phyloP scores from a whole-genome alignment of 345 rosid genomes.

The Moricandia moricandioides region DNA sequence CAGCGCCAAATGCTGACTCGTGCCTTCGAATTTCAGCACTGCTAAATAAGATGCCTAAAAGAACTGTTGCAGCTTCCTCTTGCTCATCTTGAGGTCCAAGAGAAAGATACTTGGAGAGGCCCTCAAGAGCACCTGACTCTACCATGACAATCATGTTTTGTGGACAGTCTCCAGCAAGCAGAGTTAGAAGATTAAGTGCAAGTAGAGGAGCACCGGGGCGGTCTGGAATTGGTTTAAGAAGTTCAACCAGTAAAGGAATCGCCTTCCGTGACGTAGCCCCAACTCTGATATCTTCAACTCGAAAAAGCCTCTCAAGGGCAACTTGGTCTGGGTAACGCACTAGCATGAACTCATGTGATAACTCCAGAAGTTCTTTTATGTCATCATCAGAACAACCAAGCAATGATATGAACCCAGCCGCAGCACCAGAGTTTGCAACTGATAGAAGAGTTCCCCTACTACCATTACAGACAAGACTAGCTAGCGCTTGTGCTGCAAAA shows the following conservation, averaged over 20 bases:
- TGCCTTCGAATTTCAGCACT: conserved; percentile 94
- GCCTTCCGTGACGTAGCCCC: conserved; percentile 99
- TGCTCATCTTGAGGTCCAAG: conserved; percentile 98
- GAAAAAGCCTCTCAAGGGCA: conserved; percentile 96
- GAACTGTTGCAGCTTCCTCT: conserved; percentile 97
- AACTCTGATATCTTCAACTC: conserved; percentile 96
- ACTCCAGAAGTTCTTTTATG: conserved; percentile 71
- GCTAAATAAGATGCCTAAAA: conserved; percentile 80
- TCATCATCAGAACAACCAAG: conserved; percentile 97
- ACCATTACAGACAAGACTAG: conserved; percentile 93
- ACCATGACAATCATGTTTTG: conserved; percentile 92
- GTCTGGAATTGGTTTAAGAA: conserved; percentile 98
- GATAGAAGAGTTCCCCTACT: conserved; percentile 96
- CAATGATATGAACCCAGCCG: conserved; percentile 83
- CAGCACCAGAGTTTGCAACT: conserved; percentile 96
- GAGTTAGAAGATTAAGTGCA: conserved; percentile 81
- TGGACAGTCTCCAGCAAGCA: conserved; percentile 89
- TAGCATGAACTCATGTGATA: conserved; percentile 78
- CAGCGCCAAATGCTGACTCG: conserved; percentile 90
- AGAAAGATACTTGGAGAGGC: conserved; percentile 88
- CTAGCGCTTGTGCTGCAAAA: conserved; percentile 96
- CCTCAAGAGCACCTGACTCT: conserved; percentile 96
- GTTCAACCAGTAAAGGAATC: conserved; percentile 93
- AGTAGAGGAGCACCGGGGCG: conserved; percentile 98
- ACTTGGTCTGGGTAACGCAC: conserved; percentile 89